These are phyloP conservation scores for Euphorbia peplus DNA, from an alignment of 345 rosid species.

Conservation along the genomic window DNA sequence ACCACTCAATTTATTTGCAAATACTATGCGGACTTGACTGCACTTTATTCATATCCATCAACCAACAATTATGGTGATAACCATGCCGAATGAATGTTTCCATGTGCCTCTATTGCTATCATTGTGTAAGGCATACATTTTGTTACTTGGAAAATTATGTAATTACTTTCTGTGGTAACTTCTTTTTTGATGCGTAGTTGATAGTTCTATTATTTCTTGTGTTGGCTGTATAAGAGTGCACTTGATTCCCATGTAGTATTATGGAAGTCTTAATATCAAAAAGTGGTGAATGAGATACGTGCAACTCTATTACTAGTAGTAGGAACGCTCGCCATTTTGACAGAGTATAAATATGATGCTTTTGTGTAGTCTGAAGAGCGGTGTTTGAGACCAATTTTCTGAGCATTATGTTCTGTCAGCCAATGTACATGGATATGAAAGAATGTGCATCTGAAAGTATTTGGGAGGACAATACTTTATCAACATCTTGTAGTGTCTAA, in stretches of 20 bases:
- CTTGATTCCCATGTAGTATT: background rate
- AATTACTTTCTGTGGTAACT: background rate
- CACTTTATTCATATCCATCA: background rate
- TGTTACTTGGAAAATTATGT: background rate
- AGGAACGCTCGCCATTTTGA: background rate
- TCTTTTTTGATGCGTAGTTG: background rate
- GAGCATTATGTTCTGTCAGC: background rate
- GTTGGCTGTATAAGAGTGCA: background rate
- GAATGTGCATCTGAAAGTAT: background rate
- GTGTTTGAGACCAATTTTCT: background rate
- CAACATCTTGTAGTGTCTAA: background rate
- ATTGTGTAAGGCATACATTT: background rate
- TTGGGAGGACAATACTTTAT: conserved; percentile 1
- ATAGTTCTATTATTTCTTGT: background rate
- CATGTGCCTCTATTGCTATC: background rate
- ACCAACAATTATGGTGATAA: background rate
- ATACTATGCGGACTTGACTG: background rate
- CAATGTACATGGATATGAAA: background rate
- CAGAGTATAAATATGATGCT: background rate
- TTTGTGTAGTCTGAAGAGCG: background rate
- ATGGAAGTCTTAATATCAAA: background rate
- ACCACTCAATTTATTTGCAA: background rate
- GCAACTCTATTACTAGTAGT: background rate
- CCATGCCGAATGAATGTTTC: background rate
- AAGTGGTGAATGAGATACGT: background rate